Base-by-base conservation (phyloP, 345 rosid species). In the Cochlearia excelsa region DNA sequence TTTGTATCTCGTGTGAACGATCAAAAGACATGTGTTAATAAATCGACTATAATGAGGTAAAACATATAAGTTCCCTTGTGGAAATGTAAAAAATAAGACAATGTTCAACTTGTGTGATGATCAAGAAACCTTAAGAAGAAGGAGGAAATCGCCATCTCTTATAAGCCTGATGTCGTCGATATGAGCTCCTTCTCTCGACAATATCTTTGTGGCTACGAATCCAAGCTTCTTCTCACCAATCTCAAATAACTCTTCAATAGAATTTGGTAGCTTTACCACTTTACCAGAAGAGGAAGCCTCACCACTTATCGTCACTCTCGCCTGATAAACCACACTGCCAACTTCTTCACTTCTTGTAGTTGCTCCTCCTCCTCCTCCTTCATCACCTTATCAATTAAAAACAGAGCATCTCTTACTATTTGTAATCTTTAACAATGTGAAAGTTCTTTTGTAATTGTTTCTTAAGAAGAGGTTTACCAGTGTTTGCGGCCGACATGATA, bases 81-180 rank as follows among this genome's bases (percentile, higher is more conserved):
- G 23, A 16, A 16, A 16, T 16, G 23, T 16, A 16, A 16, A 16
- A 16, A 16, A 16, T 16, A 16, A 16, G 23, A 16, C 23, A 16
- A 16, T 16, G 23, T 16, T 16, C 23, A 16, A 16, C 23, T 37
- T 30, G 26, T 55, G 43, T 60, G 37, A 46, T 51, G 55, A 54
- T 68, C 67, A 68, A 68, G 62, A 6, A 68, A 61, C 67, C 40
- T 78, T 76, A 23, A 69, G 71, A 52, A 92, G 73, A 65, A 83
- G 7, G 44, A 92, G 84, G 70, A 75, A 75, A 71, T 92, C 96
- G 3, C 90, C 96, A 64, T 88, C 98, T 75, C 98, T 79, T n/a
- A 88, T 50, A 38, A 84, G 71, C 11, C 79, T 79, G 29, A 92
- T 71, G 38, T 84, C 87, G 30, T 92, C 95, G 46, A 92, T 78